Base-by-base conservation (phyloP, 2,329 filamentous ascomycete species). In the Colletotrichum falcatum region DNA sequence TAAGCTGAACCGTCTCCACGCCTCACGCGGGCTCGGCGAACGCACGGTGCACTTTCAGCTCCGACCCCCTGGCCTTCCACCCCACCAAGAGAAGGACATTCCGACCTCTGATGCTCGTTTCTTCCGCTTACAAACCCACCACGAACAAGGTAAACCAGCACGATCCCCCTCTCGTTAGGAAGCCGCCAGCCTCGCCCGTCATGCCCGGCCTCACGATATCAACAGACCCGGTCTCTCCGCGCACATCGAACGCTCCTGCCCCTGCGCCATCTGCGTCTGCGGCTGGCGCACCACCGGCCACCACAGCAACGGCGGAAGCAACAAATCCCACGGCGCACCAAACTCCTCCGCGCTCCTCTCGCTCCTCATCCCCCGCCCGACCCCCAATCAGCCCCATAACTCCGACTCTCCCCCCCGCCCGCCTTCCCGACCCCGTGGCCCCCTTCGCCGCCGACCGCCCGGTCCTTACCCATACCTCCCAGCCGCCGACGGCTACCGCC, bases 361-460 rank as follows among this genome's bases (percentile, higher is more conserved):
- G 81, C 51, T 77, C 82, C 46, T 78, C 82, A 42, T 86, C 86
- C 23, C 86, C 87, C 2, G 76, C 76, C 37, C 81, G 83, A 37
- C 87, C 87, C 28, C 83, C 86, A 64, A 81, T 89, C 72, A 88
- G 86, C 72, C 87, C 87, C 63, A 84, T 89, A 71, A 88, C 87
- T 23, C 86, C 87, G 12, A 85, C 85, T 9, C 78, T 83, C 30
- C 79, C 78, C 66, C 80, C 83, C 18, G 76, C 80, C 44, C 79
- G 76, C 59, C 77, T 81, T 18, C 68, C 77, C 26, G 39, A 73
- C 71, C 35, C 72, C 64, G 53, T 72, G 39, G 72, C 74, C 39
- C 72, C 76, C 63, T 79, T 81, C 58, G 76, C 79, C 55, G 73
- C 76, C 61, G 73, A 74, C 71, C 81, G 79, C 33, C 81, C 80